Percentiles rank a stretch among this genome's conserved stretches.
Evolutionary conservation across 148 eudicot genomes (phyloP).

Genomic region (Spergularia marina): DNA sequence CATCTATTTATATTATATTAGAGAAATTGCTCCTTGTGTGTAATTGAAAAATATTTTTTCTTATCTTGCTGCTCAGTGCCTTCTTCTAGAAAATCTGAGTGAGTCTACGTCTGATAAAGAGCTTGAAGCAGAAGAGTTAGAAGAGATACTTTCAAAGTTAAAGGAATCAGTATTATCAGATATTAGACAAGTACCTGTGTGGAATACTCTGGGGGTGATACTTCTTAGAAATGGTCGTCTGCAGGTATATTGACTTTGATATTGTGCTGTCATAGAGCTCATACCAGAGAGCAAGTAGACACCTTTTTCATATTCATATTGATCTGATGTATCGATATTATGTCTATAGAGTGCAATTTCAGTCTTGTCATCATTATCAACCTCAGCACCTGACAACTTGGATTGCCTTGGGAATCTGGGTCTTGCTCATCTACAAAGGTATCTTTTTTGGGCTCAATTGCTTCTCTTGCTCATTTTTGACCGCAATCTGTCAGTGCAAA

Average conservation of each 20-base stretch:
- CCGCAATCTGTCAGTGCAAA: not conserved
- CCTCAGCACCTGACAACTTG: conserved; percentile 70
- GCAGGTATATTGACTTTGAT: conserved; percentile 47
- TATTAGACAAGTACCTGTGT: conserved; percentile 83
- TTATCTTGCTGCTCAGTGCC: conserved; percentile 50
- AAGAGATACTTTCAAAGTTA: conserved; percentile 63
- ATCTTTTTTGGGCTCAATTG: conserved; percentile 10
- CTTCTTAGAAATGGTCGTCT: conserved; percentile 82
- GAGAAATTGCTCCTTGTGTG: not conserved
- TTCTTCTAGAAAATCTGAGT: conserved; percentile 76
- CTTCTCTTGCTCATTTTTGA: not conserved
- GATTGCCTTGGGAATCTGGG: conserved; percentile 97
- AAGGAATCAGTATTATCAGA: conserved; percentile 76
- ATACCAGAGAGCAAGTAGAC: not conserved
- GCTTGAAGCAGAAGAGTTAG: conserved; percentile 71
- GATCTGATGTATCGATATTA: conserved; percentile 24
- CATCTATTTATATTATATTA: not conserved
- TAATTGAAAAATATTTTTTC: conserved; percentile 13
- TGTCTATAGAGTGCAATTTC: conserved; percentile 76
- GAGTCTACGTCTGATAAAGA: conserved; percentile 61
- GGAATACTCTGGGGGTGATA: conserved; percentile 87
- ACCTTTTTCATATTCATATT: not conserved
- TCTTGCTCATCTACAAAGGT: conserved; percentile 92
- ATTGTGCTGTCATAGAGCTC: not conserved
- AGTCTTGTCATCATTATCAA: conserved; percentile 67